Evolutionary conservation across 345 rosid species (phyloP).

Genomic region (Luvunga scandens): DNA sequence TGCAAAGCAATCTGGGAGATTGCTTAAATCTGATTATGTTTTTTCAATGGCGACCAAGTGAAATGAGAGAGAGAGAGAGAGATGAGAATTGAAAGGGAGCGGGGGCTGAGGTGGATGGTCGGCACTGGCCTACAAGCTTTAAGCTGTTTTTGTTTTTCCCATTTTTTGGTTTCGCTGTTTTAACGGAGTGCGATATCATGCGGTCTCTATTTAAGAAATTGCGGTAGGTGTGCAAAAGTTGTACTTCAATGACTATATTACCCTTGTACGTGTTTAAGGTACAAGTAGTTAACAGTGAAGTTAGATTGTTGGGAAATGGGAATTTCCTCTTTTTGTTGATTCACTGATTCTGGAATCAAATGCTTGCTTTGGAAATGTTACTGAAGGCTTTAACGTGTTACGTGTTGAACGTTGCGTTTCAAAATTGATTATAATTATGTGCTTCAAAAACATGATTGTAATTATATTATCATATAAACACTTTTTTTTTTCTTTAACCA

Average conservation of each 20-base stretch:
- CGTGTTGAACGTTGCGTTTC: too few relatives aligned
- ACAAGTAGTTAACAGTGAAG: neutral
- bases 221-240: neutral
- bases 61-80: neutral
- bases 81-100: too few relatives aligned
- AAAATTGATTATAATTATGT: too few relatives aligned
- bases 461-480: too few relatives aligned
- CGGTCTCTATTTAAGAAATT: neutral
- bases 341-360: too few relatives aligned
- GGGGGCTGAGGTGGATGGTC: conserved; percentile 26
- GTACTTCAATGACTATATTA: neutral
- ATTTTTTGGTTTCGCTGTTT: neutral
- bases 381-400: conserved; percentile 10
- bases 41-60: conserved; percentile 23
- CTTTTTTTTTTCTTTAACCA: too few relatives aligned
- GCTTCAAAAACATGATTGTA: too few relatives aligned
- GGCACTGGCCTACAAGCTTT: conserved; percentile 7
- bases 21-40: conserved; percentile 15
- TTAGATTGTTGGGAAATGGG: neutral
- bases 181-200: neutral
- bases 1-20: conserved; percentile 24
- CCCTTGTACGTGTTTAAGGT: neutral
- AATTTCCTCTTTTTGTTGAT: too few relatives aligned
- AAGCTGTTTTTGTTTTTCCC: neutral
- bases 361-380: neutral